A percentile compares a stretch with the other conserved stretches of the same genome.
These are phyloP conservation scores for Pestalotiopsis sp. DNA, from an alignment of 2,329 filamentous ascomycete species.

Conservation along the genomic window DNA sequence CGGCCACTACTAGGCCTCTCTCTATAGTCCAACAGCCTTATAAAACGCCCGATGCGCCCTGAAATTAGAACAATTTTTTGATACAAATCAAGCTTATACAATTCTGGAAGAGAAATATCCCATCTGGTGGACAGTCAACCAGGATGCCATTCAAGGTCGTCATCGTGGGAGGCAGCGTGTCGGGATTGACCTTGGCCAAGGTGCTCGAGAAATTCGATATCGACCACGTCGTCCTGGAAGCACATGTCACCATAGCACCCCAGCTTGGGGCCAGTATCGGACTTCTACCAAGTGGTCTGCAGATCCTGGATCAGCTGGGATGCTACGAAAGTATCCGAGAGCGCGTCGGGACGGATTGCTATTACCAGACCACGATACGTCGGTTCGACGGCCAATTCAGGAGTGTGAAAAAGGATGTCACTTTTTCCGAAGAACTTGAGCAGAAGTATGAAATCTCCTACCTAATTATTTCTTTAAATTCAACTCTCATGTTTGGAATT, in stretches of 20 bases:
- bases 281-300: neutral
- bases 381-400: neutral
- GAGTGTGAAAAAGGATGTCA: neutral
- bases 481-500: too few relatives aligned
- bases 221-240: neutral
- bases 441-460: neutral
- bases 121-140: neutral
- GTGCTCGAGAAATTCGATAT: neutral
- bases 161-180: neutral
- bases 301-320: neutral
- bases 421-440: neutral
- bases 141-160: neutral
- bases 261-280: neutral
- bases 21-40: neutral
- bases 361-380: neutral
- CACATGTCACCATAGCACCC: neutral
- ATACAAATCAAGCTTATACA: neutral
- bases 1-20: neutral
- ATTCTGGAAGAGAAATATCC: too few relatives aligned
- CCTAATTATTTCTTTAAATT: too few relatives aligned
- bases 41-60: neutral
- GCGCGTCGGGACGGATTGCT: neutral
- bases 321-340: neutral
- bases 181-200: neutral
- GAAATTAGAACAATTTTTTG: neutral